Base-by-base conservation (phyloP, 495 filamentous ascomycete species). In the Aeminium ludgeri region DNA sequence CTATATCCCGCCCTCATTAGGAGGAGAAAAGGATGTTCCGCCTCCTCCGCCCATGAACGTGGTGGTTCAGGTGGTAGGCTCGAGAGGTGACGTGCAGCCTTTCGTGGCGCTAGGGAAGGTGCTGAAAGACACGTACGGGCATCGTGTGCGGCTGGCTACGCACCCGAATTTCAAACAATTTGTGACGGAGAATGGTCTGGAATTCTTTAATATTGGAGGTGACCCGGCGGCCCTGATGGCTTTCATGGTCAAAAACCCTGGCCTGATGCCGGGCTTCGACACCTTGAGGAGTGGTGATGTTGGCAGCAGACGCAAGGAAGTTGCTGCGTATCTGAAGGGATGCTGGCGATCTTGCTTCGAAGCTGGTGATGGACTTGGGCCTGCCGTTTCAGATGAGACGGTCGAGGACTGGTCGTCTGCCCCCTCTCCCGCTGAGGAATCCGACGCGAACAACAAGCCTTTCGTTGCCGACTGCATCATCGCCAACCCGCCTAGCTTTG, bases 381-480 rank as follows among this genome's bases (percentile, higher is more conserved):
- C 51, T 5, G 49, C 50, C 17, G 49, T 42, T 10, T 32, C 48
- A 17, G 51, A 58, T 32, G 23, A 40, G 1, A 51, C 43, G 10
- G 31, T 55, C 20, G 51, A 54, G 29, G 51, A 56, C 20, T 54
- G 45, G 44, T 43, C 34, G 15, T n/a, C 30, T 13, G 20, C 39
- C 13, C 3, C 23, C n/a, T n/a, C n/a, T 25, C 17, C 15, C 2
- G 37, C 34, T 6, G 27, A 23, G 12, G 28, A 35, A 0, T 35
- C 10, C 0, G 45, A 52, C 10, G 23, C 25, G 10, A 30, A 8
- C 10, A 38, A 35, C 25, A 50, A 68, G 47, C 72, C 73, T 0
- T 79, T 80, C 54, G 64, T 78, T 4, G 76, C 76, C 0, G 70
- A 80, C 43, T 71, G 65, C 10, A 78, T 80, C 36, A 76, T 80